Percentiles rank a stretch among this genome's conserved stretches.
Conservation (phyloP, 2,329 filamentous ascomycete species). For the Pyrenophora tritici-repentis region DNA sequence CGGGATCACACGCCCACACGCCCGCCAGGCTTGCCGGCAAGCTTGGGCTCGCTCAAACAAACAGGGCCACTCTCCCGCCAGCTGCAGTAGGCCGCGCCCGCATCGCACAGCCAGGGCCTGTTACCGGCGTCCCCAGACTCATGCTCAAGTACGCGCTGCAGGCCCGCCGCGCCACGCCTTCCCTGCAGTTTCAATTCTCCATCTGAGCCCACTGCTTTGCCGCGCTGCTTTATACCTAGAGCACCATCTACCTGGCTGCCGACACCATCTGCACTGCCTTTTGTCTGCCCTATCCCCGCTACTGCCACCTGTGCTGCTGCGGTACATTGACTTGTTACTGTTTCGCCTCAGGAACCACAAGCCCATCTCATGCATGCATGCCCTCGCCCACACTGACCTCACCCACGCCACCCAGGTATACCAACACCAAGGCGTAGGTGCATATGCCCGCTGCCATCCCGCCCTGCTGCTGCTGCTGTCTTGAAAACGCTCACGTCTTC, state of each 20-base stretch:
- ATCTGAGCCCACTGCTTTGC: slow-evolving; percentile 28
- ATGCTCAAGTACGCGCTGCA: slow-evolving; percentile 46
- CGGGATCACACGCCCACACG: slow-evolving; percentile 35
- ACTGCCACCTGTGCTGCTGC: slow-evolving; percentile 24
- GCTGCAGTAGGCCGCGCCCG: slow-evolving; percentile 44
- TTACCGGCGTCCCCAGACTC: slow-evolving; percentile 36
- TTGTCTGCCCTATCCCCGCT: slow-evolving; percentile 36
- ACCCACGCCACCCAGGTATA: slow-evolving; percentile 39
- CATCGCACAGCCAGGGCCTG: slow-evolving; percentile 42
- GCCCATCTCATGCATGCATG: slow-evolving; percentile 48
- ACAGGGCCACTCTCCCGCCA: slow-evolving; percentile 37
- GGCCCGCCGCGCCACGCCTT: slow-evolving; percentile 37
- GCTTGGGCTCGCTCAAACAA: slow-evolving; percentile 36
- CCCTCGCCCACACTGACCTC: slow-evolving; percentile 40
- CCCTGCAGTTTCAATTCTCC: slow-evolving; percentile 37
- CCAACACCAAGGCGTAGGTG: slow-evolving; percentile 33
- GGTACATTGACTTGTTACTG: slow-evolving; percentile 31
- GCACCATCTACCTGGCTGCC: no score
- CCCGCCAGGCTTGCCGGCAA: slow-evolving; percentile 32
- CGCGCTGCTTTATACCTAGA: slow-evolving; percentile 25
- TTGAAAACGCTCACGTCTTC: slow-evolving; percentile 29
- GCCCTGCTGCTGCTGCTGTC: slow-evolving; percentile 11
- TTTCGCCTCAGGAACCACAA: slow-evolving; percentile 45
- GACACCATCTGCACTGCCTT: slow-evolving; percentile 30
- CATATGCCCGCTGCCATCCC: slow-evolving; percentile 41